Evolutionary conservation across 345 rosid genomes (phyloP), one percentile per base, ranked within the genome.

Genomic region (Erysimum cheiranthoides): DNA sequence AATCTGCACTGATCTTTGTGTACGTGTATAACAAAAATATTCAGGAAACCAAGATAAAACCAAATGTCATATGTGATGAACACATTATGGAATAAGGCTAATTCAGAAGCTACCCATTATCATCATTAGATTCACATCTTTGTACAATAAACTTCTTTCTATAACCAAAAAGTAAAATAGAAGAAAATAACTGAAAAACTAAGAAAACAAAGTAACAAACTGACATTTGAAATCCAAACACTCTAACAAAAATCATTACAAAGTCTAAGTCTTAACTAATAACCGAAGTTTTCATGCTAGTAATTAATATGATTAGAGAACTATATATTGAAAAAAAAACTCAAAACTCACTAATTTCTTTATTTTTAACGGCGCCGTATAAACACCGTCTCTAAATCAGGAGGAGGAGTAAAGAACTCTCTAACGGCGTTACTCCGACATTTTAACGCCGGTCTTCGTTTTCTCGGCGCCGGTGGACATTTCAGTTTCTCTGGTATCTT

Each of bases 381-480:
- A 58, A 93, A 93, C 50, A 93, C 90, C 8, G 92, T 56, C 67
- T 93, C 98, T 92, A 93, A 85, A 71, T 77, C 71, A 67, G 82
- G 80, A 32, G 98, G 97, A 51, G 97, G 93, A 9, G 82, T 83
- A 30, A 93, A 93, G 83, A 85, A 93, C 87, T 93, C 96, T 46
- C 85, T 85, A 58, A 70, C 90, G 9, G 83, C 90, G 53, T 47
- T 84, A 32, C 68, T 74, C 50, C 83, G 76, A 70, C 90, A 89
- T 73, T 84, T 86, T 2, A 84, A 79, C 66, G 84, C 50, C 38
- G 93, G 87, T 43, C 93, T 72, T 43, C 85, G 85, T 82, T 93
- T 91, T 71, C 85, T 91, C 28, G 97, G 97, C 3, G 98, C 96
- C 2, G 90, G 93, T 35, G 97, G 98, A 81, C 98, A 93, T 10